These are phyloP conservation scores for Arabis alpina DNA, from an alignment of 345 rosid species.

Conservation along the genomic window DNA sequence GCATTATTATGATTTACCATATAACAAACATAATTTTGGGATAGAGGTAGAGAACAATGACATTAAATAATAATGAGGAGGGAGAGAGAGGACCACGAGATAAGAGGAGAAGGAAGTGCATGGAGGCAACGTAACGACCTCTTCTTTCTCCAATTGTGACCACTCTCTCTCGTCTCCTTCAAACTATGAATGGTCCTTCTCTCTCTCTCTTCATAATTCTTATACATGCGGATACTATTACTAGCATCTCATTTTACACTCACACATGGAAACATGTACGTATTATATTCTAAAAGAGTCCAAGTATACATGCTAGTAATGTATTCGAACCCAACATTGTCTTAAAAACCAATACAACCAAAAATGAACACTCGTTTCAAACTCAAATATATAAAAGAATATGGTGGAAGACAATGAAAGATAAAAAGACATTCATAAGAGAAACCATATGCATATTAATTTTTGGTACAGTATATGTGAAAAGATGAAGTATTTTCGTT, in stretches of 20 bases:
- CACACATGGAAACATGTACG: slow-evolving; percentile 6
- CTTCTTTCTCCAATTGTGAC: slow-evolving; percentile 39
- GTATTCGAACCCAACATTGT: not conserved
- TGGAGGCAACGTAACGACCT: slow-evolving; percentile 43
- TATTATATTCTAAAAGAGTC: not conserved
- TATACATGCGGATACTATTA: slow-evolving; percentile 32
- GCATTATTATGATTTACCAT: not conserved
- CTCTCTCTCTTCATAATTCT: slow-evolving; percentile 22
- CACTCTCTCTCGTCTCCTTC: slow-evolving; percentile 38
- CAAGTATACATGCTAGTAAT: not conserved
- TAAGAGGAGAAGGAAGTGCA: slow-evolving; percentile 38
- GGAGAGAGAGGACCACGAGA: slow-evolving; percentile 43
- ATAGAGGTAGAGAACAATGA: slow-evolving; percentile 13
- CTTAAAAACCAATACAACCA: not conserved
- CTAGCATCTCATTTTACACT: slow-evolving; percentile 32
- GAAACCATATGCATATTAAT: no score
- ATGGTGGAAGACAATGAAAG: not conserved
- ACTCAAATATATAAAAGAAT: not conserved
- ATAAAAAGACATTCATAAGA: no score
- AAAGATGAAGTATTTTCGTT: no score
- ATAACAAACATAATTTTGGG: slow-evolving; percentile 2
- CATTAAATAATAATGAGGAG: slow-evolving; percentile 28
- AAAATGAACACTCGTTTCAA: slow-evolving; percentile 2
- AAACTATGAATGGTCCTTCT: slow-evolving; percentile 13
- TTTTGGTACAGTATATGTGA: no score